Evolutionary conservation across 2,329 filamentous ascomycete species (phyloP), one percentile per base, ranked within the genome.

Genomic region (Sclerotinia sclerotiorum): DNA sequence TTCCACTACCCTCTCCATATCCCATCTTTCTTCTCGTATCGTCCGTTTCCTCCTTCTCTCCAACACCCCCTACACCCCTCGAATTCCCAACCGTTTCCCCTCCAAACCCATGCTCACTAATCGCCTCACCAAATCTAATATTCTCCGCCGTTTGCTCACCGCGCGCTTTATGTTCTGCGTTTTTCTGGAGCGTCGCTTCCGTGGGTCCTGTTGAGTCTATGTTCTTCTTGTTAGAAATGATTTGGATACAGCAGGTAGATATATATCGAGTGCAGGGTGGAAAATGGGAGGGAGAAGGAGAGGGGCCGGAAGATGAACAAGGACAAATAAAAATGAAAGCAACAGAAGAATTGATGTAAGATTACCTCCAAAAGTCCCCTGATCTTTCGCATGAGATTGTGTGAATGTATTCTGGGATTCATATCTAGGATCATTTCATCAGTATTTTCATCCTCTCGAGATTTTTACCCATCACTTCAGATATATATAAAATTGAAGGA

Each of bases 41-140:
- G 65, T 77, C 78, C 57, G 77, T 78, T 69, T 66, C 77, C 73
- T 68, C 78, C 77, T 66, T 77, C 77, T 79, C 79, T 72, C 78
- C 81, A 76, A 81, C 79, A 19, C 77, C 75, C 48, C 46, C 48
- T 35, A 48, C 62, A 15, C 65, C 56, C 48, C 35, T 13, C 10
- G 17, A 15, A 69, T 78, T 76, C 35, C 78, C 79, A 44, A 77
- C 79, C 49, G 85, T 87, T 77, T 82, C 79, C 8, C 83, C 84
- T 46, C 85, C 85, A 76, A 84, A 81, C 2, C 85, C 85, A 39
- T 83, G 76, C 74, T 87, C 84, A 48, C 82, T 83, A 51, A 87
- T 85, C 7, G 80, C 80, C 76, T 87, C 83, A 8, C 85, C 86
- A 72, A 84, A 86, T 54, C 83, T 78, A 3, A 85, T 82, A 72